Conservation (phyloP, 2,329 filamentous ascomycete genomes). For the Chaetomium olivaceum region DNA sequence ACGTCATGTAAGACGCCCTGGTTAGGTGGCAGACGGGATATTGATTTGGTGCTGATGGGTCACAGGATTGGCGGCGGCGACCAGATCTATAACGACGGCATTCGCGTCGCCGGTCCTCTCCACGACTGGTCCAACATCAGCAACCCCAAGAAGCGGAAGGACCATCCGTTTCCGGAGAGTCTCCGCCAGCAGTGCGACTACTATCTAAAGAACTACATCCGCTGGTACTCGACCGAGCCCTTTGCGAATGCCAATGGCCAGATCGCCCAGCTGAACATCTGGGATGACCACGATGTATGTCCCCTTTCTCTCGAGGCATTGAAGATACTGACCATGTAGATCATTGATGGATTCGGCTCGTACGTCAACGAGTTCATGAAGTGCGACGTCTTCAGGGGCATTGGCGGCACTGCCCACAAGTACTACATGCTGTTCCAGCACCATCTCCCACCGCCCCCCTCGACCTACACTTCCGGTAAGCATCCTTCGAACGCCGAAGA, state of each 20-base stretch:
- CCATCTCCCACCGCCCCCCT: constrained; percentile 79
- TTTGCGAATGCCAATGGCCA: constrained; percentile 86
- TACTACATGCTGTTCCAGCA: constrained; percentile 99
- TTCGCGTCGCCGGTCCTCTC: constrained; percentile 81
- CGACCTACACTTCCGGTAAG: constrained; percentile 78
- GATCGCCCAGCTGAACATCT: constrained; percentile 95
- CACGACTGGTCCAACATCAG: constrained; percentile 79
- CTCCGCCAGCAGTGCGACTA: constrained; percentile 85
- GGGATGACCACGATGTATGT: constrained; percentile 88
- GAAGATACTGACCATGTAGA: constrained; percentile 53
- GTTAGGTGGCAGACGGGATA: no score
- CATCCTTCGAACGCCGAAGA: neutral
- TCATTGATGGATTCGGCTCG: constrained; percentile 89
- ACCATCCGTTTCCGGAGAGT: constrained; percentile 73
- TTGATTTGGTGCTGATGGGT: neutral
- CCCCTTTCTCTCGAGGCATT: no score
- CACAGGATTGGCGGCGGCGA: constrained; percentile 84
- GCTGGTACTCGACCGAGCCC: constrained; percentile 78
- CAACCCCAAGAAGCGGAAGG: constrained; percentile 79
- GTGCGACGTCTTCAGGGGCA: constrained; percentile 78
- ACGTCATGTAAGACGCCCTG: constrained; percentile 67
- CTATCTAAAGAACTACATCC: constrained; percentile 86
- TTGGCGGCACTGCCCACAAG: constrained; percentile 92
- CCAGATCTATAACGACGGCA: constrained; percentile 94
- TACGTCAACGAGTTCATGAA: constrained; percentile 94